Percentiles rank a stretch among this genome's conserved stretches.
Evolutionary conservation across 192 early-diverging fungal species (phyloP).

Genomic region (Entomortierella beljakovae): DNA sequence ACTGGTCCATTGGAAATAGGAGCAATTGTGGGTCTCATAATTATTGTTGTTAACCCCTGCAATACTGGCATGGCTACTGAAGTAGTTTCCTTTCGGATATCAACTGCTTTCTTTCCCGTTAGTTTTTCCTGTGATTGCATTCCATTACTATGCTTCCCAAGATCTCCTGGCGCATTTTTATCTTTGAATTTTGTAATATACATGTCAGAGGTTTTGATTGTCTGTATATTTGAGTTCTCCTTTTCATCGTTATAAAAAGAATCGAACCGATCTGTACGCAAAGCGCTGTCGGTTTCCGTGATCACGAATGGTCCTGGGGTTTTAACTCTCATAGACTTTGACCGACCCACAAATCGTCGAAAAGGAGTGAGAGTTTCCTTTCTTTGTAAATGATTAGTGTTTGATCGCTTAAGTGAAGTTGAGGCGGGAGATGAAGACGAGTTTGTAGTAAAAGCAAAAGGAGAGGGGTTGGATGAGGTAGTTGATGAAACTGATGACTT

Average conservation of each 20-base stretch:
- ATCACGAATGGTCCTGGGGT: conserved; percentile 5
- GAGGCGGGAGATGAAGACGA: background rate
- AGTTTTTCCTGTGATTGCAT: conserved; percentile 17
- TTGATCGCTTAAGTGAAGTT: conserved; percentile 20
- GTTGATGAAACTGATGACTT: background rate
- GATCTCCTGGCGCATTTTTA: conserved; percentile 2
- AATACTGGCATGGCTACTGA: background rate
- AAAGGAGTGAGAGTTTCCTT: conserved; percentile 27
- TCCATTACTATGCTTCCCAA: conserved; percentile 14
- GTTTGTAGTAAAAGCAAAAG: background rate
- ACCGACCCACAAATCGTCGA: conserved; percentile 37
- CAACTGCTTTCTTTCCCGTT: background rate
- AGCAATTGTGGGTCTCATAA: conserved; percentile 1
- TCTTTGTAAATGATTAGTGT: conserved; percentile 26
- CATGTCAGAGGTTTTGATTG: conserved; percentile 5
- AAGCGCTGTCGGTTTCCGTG: conserved; percentile 7
- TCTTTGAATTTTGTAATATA: conserved; percentile 6
- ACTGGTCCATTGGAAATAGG: background rate
- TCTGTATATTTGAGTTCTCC: conserved; percentile 1
- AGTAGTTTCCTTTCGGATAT: background rate
- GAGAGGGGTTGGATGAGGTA: conserved; percentile 1
- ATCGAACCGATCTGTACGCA: conserved; percentile 26
- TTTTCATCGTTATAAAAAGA: conserved; percentile 20
- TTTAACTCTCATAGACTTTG: conserved; percentile 47
- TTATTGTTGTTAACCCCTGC: background rate